Base-by-base conservation (phyloP, 768 basidiomycete genomes). In the Kwoniella botswanensis region DNA sequence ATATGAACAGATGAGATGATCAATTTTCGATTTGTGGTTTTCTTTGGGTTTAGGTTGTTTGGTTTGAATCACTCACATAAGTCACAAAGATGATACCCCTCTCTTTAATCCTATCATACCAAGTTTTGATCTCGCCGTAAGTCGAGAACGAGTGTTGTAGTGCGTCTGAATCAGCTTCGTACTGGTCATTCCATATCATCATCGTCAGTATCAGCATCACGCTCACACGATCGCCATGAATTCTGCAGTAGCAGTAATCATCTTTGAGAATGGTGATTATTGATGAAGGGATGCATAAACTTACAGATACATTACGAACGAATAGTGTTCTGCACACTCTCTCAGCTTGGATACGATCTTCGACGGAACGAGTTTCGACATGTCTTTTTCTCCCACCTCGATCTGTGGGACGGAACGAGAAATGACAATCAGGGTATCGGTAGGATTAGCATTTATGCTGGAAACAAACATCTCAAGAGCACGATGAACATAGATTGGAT, bases 61-160 rank as follows among this genome's bases (percentile, higher is more conserved):
- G 35, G 35, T 35, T 7, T 35, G 35, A 6, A 41, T 24, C 17
- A 52, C 96, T 88, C 85, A 98, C 97, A 83, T 93, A 99, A 59
- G 96, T 99, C 56, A 98, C 92, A 83, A 99, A 99, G 15, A 98
- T 92, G 93, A 99, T 97, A n/a, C 97, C 97, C 71, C 97, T 88
- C 12, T 92, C 95, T 60, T 89, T 88, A 72, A 98, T 92, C 21
- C 98, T 86, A 84, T 99, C 97, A 84, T 98, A 98, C 83, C 95
- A 98, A 0, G 93, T 94, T 85, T 94, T 94, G 86, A 98, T 93
- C 79, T 94, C 93, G 73, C 97, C 97, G 79, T 93, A 92, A 70
- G 92, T 91, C 85, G 93, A 93, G 84, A 98, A 99, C 64, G 89
- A 88, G 55, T 86, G 87, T 71, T 92, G 90, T 9, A 99, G 90